Percentiles rank a stretch among this genome's conserved stretches.
These are phyloP conservation scores for Sugiyamaella pinicola DNA, from an alignment of 1,139 yeast genomes.

Conservation along the genomic window DNA sequence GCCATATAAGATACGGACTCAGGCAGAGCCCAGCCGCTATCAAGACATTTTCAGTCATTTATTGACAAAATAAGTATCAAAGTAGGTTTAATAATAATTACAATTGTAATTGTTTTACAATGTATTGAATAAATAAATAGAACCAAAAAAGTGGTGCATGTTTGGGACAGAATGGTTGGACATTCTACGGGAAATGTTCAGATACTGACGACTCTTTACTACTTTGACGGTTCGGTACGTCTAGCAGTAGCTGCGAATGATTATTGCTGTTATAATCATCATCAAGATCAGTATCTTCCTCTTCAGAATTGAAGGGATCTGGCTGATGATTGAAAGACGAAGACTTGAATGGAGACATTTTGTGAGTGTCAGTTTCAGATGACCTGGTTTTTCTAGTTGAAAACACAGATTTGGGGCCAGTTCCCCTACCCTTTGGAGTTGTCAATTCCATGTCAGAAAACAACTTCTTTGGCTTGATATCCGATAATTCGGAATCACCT, in stretches of 20 bases:
- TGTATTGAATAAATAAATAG: slow-evolving; percentile 2
- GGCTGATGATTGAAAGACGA: slow-evolving; percentile 2
- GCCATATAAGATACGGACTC: too few relatives aligned
- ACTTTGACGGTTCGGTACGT: too few relatives aligned
- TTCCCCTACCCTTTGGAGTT: background rate
- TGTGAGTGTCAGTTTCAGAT: too few relatives aligned
- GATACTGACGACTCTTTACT: too few relatives aligned
- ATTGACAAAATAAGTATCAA: background rate
- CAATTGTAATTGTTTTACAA: background rate
- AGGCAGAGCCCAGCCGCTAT: background rate
- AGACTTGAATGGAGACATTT: slow-evolving; percentile 5
- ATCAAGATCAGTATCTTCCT: slow-evolving; percentile 35
- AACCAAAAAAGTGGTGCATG: background rate
- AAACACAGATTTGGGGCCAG: slow-evolving; percentile 6
- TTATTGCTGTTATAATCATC: slow-evolving; percentile 21
- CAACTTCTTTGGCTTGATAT: slow-evolving; percentile 32
- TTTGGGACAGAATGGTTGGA: too few relatives aligned
- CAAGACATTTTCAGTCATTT: too few relatives aligned
- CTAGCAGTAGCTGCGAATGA: background rate
- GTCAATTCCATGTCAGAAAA: slow-evolving; percentile 24
- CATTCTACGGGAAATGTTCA: too few relatives aligned
- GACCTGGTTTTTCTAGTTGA: background rate
- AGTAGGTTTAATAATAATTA: background rate
- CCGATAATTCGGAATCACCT: slow-evolving; percentile 26
- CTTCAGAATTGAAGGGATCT: slow-evolving; percentile 26